Conservation (phyloP, 257 asterid genomes). For the Solanum piurae region DNA sequence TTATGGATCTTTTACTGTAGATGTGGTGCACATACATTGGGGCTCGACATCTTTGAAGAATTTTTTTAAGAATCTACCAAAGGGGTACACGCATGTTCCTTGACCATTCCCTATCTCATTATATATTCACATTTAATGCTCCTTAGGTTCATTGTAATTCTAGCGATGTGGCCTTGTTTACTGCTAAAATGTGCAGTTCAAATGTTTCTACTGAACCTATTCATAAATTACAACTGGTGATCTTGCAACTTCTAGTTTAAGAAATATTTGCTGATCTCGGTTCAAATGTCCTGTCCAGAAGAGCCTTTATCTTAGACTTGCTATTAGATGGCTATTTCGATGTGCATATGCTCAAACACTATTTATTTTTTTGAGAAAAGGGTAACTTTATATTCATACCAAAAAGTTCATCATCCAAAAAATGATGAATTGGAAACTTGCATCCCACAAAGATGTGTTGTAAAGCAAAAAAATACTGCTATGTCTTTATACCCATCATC, state of each 20-base stretch:
- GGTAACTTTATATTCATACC: not conserved
- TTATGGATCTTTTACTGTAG: conserved; percentile 31
- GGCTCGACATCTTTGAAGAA: conserved; percentile 57
- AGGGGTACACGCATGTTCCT: conserved; percentile 66
- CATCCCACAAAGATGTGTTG: not conserved
- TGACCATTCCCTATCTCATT: conserved; percentile 32
- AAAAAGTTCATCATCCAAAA: not conserved
- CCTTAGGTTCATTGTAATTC: conserved; percentile 3
- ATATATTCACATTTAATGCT: conserved; percentile 15
- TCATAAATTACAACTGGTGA: not conserved
- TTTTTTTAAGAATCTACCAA: conserved; percentile 35
- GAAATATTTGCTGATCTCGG: not conserved
- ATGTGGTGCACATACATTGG: conserved; percentile 42
- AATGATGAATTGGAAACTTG: no score
- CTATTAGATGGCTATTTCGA: not conserved
- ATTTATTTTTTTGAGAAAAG: not conserved
- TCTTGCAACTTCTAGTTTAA: not conserved
- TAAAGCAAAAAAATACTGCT: not conserved
- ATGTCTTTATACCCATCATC: not conserved
- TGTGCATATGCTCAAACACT: not conserved
- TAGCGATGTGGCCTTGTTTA: not conserved
- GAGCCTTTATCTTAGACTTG: not conserved
- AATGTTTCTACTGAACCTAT: not conserved
- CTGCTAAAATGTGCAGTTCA: not conserved
- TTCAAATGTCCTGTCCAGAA: not conserved